A percentile compares a stretch with the other conserved stretches of the same genome.
Evolutionary conservation across 2,329 filamentous ascomycete species (phyloP).

Genomic region (Sclerotinia minor): DNA sequence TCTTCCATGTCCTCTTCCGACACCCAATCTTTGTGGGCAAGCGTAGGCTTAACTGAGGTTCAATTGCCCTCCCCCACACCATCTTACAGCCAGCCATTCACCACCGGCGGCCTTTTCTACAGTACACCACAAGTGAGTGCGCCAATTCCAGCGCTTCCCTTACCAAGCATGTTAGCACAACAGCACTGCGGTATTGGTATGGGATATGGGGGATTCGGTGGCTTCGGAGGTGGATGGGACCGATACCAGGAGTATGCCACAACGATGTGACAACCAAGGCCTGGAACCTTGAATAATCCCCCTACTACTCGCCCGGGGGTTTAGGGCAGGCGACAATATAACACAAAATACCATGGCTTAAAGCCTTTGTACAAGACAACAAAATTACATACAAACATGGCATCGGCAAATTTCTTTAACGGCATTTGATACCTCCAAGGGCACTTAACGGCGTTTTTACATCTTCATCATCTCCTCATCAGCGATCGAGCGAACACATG

Average conservation of each 20-base stretch:
- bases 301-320: constrained; percentile 54
- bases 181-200: constrained; percentile 79
- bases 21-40: constrained; percentile 74
- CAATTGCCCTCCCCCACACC: constrained; percentile 77
- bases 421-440: constrained; percentile 40
- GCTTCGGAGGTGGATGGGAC: constrained; percentile 73
- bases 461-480: constrained; percentile 34
- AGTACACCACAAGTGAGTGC: constrained; percentile 73
- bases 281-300: constrained; percentile 44
- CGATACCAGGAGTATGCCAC: constrained; percentile 81
- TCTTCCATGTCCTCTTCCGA: constrained; percentile 55
- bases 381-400: constrained; percentile 24
- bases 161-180: constrained; percentile 83
- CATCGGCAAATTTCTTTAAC: constrained; percentile 35
- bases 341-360: constrained; percentile 26
- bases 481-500: constrained; percentile 39
- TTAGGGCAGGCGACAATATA: constrained; percentile 39
- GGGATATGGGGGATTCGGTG: constrained; percentile 69
- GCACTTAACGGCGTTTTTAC: constrained; percentile 35
- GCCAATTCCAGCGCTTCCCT: constrained; percentile 72
- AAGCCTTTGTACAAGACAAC: constrained; percentile 28
- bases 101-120: constrained; percentile 74
- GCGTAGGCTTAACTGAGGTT: constrained; percentile 71
- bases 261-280: constrained; percentile 75
- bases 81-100: constrained; percentile 76